phyloP scores from a whole-genome alignment of 2,329 filamentous ascomycete species.

The Clonostachys chloroleuca region DNA sequence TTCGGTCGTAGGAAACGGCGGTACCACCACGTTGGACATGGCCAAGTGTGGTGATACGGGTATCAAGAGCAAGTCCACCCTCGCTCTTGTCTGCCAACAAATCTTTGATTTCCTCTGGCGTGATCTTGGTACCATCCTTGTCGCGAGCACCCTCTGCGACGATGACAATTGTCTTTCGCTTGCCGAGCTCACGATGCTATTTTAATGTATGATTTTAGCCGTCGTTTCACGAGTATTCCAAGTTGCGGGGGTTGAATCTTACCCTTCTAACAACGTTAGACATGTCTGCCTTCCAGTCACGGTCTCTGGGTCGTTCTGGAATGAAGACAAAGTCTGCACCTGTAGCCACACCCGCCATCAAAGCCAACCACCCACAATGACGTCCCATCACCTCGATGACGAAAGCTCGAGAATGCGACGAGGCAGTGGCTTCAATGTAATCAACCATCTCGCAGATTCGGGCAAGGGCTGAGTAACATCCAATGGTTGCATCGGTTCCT shows the following conservation, averaged over 20 bases:
- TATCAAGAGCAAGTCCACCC: constrained; percentile 74
- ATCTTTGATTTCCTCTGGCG: constrained; percentile 75
- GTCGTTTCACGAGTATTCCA: neutral
- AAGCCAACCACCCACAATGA: constrained; percentile 94
- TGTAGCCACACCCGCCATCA: constrained; percentile 93
- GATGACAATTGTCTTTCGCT: constrained; percentile 97
- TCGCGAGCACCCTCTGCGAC: constrained; percentile 94
- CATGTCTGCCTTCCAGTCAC: constrained; percentile 90
- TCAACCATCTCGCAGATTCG: constrained; percentile 96
- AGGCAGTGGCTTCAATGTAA: constrained; percentile 92
- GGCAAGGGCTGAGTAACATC: constrained; percentile 88
- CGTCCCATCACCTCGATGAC: constrained; percentile 98
- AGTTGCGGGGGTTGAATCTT: constrained; percentile 10
- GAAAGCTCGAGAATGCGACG: constrained; percentile 92
- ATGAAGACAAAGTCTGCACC: constrained; percentile 97
- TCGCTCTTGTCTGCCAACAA: constrained; percentile 71
- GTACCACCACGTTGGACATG: constrained; percentile 96
- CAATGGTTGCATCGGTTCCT: constrained; percentile 94
- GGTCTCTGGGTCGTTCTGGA: constrained; percentile 83
- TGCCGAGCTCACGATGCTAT: constrained; percentile 81
- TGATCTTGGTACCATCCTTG: constrained; percentile 77
- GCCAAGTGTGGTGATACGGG: constrained; percentile 88
- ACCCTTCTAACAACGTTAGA: constrained; percentile 70
- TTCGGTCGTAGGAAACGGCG: constrained; percentile 90
- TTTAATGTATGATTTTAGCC: neutral